Evolutionary conservation across 345 rosid species (phyloP).

Genomic region (Citrus australasica): DNA sequence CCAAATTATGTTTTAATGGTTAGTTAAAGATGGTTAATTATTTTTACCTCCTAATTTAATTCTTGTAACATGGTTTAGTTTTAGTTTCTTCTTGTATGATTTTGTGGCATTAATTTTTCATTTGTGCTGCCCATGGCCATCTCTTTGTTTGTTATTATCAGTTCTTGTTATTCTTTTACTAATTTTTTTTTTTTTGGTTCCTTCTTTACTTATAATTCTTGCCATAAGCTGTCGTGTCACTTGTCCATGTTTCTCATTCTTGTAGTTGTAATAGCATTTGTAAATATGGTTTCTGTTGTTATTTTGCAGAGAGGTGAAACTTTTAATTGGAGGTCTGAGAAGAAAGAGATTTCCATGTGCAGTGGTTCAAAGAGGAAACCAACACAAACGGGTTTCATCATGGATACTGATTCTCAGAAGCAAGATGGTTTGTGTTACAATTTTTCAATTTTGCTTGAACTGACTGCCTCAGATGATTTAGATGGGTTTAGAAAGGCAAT

Average conservation of each 20-base stretch:
- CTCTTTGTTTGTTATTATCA: neutral
- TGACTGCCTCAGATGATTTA: conserved; percentile 71
- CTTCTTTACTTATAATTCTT: neutral
- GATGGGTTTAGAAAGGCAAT: conserved; percentile 49
- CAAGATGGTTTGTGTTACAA: conserved; percentile 29
- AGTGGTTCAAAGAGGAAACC: conserved; percentile 34
- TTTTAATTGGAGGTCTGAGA: conserved; percentile 3
- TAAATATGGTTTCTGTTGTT: conserved; percentile 16
- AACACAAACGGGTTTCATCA: conserved; percentile 16
- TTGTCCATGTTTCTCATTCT: conserved; percentile 5
- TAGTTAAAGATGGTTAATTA: conserved; percentile 1
- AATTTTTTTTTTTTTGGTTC: neutral
- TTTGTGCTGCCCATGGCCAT: neutral
- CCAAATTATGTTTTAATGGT: conserved; percentile 10
- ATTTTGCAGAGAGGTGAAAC: conserved; percentile 17
- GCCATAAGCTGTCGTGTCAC: neutral
- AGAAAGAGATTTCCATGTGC: conserved; percentile 34
- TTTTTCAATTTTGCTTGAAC: conserved; percentile 57
- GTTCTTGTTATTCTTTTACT: neutral
- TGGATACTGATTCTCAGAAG: conserved; percentile 36
- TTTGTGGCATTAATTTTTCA: neutral
- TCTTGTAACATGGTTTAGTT: neutral
- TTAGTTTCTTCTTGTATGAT: neutral
- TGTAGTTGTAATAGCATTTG: conserved; percentile 13
- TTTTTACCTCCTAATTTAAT: conserved; percentile 12